Evolutionary conservation across 192 early-diverging fungal genomes (phyloP).

Genomic region (Backusella luteola): DNA sequence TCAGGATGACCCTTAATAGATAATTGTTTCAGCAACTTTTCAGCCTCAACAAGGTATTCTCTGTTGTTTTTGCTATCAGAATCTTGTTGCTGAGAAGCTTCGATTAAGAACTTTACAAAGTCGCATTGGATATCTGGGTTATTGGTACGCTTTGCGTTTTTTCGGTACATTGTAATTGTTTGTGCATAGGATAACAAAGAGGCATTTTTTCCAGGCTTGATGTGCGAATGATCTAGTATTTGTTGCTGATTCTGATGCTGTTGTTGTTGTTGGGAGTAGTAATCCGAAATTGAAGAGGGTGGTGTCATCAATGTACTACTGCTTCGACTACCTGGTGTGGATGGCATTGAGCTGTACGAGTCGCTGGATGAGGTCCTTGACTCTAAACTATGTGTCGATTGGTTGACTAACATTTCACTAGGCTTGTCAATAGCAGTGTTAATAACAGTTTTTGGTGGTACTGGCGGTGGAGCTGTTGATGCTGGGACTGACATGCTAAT

Average conservation of each 20-base stretch:
- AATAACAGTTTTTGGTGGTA: background rate
- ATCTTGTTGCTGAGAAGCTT: constrained; percentile 40
- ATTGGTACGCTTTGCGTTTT: constrained; percentile 63
- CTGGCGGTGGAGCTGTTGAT: background rate
- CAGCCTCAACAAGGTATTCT: constrained; percentile 63
- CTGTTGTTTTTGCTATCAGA: constrained; percentile 3
- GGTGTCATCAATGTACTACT: background rate
- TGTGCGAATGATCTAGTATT: constrained; percentile 50
- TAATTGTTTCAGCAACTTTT: constrained; percentile 58
- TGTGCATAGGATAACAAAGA: constrained; percentile 52
- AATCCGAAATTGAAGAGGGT: background rate
- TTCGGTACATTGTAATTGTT: constrained; percentile 56
- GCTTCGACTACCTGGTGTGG: background rate
- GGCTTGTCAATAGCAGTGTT: background rate
- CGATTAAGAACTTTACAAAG: constrained; percentile 63
- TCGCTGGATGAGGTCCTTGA: background rate
- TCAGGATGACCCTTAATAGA: constrained; percentile 54
- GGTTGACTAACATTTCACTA: background rate
- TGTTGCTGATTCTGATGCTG: constrained; percentile 7
- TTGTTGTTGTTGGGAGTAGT: background rate
- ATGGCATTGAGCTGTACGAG: background rate
- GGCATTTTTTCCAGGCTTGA: constrained; percentile 58
- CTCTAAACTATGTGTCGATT: background rate
- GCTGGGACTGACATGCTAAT: background rate
- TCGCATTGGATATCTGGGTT: constrained; percentile 59